phyloP scores from a whole-genome alignment of 1,284 basidiomycete genomes.

The Omphalotus olearius region DNA sequence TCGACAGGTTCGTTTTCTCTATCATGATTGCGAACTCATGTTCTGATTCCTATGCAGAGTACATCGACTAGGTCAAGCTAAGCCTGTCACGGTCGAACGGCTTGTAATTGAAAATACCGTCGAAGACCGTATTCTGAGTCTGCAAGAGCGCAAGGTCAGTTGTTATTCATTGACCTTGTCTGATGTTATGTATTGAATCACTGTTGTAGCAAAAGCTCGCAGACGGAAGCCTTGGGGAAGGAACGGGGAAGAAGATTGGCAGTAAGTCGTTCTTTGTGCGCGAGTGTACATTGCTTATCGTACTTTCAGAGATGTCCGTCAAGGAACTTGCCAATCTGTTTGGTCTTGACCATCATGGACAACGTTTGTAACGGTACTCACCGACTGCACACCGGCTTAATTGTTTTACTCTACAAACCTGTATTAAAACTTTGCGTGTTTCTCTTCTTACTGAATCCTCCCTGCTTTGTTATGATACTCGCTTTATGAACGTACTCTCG shows the following conservation, averaged over 20 bases:
- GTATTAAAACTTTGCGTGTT: too few relatives aligned
- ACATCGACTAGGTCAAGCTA: conserved; percentile 51
- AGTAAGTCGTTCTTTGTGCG: conserved; percentile 33
- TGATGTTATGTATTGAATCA: not conserved
- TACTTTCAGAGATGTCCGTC: conserved; percentile 36
- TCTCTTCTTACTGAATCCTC: too few relatives aligned
- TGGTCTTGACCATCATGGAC: conserved; percentile 42
- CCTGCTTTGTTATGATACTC: too few relatives aligned
- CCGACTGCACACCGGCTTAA: too few relatives aligned
- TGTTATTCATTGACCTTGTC: not conserved
- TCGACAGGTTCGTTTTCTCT: conserved; percentile 31
- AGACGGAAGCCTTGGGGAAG: conserved; percentile 58
- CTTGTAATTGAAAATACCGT: conserved; percentile 55
- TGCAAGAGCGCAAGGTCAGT: conserved; percentile 53
- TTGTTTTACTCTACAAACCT: too few relatives aligned
- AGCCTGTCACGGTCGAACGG: conserved; percentile 53
- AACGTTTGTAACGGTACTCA: conserved; percentile 5
- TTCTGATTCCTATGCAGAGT: conserved; percentile 28
- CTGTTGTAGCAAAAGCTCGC: conserved; percentile 41
- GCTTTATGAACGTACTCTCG: too few relatives aligned
- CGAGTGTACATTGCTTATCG: not conserved
- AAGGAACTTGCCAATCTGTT: conserved; percentile 39
- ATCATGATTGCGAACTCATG: not conserved
- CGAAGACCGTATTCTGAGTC: conserved; percentile 53
- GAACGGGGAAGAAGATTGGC: conserved; percentile 50